phyloP scores from a whole-genome alignment of 805 yeast species.

The Candida jianshihensis region DNA sequence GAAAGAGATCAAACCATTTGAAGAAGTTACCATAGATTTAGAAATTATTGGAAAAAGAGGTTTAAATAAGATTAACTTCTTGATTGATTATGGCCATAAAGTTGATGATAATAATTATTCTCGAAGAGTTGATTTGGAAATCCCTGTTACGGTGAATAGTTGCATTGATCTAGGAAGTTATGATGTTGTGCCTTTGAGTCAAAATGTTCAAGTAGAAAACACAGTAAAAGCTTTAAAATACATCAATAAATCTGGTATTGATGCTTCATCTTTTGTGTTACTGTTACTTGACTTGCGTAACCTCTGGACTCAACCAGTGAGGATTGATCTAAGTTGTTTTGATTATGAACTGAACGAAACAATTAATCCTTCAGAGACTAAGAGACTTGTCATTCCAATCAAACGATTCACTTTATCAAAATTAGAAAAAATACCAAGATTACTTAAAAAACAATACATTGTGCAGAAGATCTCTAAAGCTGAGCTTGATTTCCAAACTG shows the following conservation, averaged over 20 bases:
- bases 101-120: constrained; percentile 30
- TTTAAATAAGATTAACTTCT: constrained; percentile 55
- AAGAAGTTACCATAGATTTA: constrained; percentile 41
- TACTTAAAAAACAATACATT: constrained; percentile 64
- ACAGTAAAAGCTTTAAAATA: constrained; percentile 22
- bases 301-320: constrained; percentile 60
- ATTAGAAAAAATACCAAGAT: constrained; percentile 60
- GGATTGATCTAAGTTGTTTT: constrained; percentile 28
- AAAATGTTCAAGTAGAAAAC: constrained; percentile 19
- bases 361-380: constrained; percentile 38
- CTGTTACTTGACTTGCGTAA: constrained; percentile 74
- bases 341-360: constrained; percentile 18
- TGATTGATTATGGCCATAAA: constrained; percentile 56
- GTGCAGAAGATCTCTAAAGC: constrained; percentile 41
- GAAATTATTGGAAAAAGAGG: constrained; percentile 70
- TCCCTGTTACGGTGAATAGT: constrained; percentile 62
- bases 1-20: constrained; percentile 24
- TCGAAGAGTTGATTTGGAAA: constrained; percentile 60
- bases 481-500: constrained; percentile 50
- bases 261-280: constrained; percentile 45
- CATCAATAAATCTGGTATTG: constrained; percentile 9
- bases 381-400: constrained; percentile 68
- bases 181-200: constrained; percentile 58
- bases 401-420: constrained; percentile 42
- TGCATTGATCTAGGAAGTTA: constrained; percentile 70